Conservation (phyloP, 2,329 filamentous ascomycete species). For the Pseudocercospora musae region DNA sequence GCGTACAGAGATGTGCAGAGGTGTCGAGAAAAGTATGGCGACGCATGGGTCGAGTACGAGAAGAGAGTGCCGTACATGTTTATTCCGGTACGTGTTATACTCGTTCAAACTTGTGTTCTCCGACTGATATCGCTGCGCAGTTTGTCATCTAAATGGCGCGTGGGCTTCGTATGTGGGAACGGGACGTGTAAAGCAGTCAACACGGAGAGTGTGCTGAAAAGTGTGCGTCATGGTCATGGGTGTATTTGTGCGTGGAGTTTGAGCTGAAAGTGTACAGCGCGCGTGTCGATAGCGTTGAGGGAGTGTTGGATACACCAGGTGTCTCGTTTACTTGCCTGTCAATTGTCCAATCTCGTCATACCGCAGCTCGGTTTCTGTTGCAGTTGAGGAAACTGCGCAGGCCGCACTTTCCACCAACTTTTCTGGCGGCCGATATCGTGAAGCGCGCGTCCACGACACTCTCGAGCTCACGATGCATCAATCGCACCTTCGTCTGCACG, state of each 20-base stretch:
- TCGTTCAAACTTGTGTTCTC: neutral
- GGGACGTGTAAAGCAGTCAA: neutral
- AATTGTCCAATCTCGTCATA: neutral
- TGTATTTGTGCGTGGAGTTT: neutral
- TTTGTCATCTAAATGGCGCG: slow-evolving; percentile 19
- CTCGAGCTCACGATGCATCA: neutral
- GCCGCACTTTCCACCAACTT: too few species aligned
- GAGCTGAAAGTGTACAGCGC: neutral
- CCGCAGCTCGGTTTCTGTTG: neutral
- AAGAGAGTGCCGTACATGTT: slow-evolving; percentile 77
- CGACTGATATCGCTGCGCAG: slow-evolving; percentile 17
- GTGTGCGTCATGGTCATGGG: neutral
- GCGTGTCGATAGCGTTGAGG: neutral
- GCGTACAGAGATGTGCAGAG: slow-evolving; percentile 71
- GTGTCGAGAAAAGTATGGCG: slow-evolving; percentile 75
- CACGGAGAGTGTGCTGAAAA: neutral
- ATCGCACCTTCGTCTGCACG: neutral
- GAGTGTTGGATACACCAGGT: slow-evolving; percentile 1
- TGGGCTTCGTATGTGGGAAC: neutral
- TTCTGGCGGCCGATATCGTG: neutral
- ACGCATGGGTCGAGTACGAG: slow-evolving; percentile 79
- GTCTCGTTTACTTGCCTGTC: neutral
- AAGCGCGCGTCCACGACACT: neutral
- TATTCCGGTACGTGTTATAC: slow-evolving; percentile 56
- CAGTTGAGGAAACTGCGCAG: neutral